Evolutionary conservation across 176 grass and related monocot species (phyloP).

Genomic region (Oryza nivara): DNA sequence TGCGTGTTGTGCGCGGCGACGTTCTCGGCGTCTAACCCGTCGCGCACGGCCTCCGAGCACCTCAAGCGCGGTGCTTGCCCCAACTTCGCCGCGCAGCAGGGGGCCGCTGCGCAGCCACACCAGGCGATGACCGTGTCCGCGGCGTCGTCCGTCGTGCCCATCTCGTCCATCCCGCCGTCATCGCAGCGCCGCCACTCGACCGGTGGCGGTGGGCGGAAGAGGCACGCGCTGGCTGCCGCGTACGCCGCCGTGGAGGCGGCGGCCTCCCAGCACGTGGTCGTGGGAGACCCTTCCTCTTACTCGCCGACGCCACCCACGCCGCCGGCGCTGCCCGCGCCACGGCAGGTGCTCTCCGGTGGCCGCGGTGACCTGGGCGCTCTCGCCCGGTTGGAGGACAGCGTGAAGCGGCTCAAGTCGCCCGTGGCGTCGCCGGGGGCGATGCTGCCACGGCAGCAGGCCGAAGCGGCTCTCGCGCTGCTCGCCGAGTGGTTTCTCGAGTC

Average conservation of each 20-base stretch:
- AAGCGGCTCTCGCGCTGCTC: conserved; percentile 62
- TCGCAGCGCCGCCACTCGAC: conserved; percentile 45
- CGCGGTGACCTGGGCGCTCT: conserved; percentile 64
- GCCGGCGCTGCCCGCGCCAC: conserved; percentile 37
- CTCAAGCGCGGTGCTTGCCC: conserved; percentile 80
- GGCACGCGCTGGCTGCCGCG: conserved; percentile 25
- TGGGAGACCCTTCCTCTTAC: conserved; percentile 28
- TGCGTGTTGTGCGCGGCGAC: conserved; percentile 59
- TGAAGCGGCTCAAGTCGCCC: conserved; percentile 73
- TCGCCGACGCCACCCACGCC: conserved; percentile 46
- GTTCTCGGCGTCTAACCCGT: conserved; percentile 79
- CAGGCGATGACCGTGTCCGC: conserved; percentile 11
- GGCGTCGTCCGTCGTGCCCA: conserved; percentile 39
- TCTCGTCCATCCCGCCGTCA: conserved; percentile 42
- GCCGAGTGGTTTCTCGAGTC: conserved; percentile 86
- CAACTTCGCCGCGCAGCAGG: conserved; percentile 49
- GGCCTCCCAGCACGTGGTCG: conserved; percentile 1
- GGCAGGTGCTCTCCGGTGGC: conserved; percentile 58
- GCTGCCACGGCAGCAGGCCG: conserved; percentile 57
- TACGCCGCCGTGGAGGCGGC: conserved; percentile 24
- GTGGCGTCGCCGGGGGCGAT: conserved; percentile 37
- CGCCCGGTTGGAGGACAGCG: conserved; percentile 72
- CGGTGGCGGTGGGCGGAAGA: conserved; percentile 28
- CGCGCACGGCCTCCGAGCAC: conserved; percentile 79
- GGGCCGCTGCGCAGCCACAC: background rate